Evolutionary conservation across 305 asterid species (phyloP), one percentile per base, ranked within the genome.

Genomic region (Fraxinus sp.): DNA sequence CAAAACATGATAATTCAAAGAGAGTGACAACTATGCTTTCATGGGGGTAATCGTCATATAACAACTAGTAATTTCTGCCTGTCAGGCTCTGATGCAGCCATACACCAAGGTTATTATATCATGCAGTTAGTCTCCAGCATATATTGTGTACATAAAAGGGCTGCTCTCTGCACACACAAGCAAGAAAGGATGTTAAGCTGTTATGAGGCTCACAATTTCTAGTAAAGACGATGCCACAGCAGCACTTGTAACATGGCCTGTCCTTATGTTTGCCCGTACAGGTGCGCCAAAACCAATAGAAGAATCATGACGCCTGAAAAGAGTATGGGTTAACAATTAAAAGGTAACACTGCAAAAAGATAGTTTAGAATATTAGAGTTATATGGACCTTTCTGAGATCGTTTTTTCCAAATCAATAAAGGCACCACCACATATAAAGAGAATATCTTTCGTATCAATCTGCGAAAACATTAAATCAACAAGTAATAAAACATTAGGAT

Each of bases 401-500:
- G 99, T 95, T 83, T 94, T 95, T 87, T 95, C 99, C 91, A 95
- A 86, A 94, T 95, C 99, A 35, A 93, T 91, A 88, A 95, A 95
- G 78, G 98, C 98, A 80, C 98, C 98, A 39, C 98, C 98, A 2
- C 98, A 95, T 87, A 95, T 92, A 82, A 95, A 95, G 86, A 95
- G 99, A 83, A 95, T 95, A 83, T 95, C 99, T 89, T 94, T 95
- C 18, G 99, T 95, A 89, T 95, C 99, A 81, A 95, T 93, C 99
- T 95, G 95, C 81, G 75, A 66, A 84, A 18, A 75, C n/a, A 43
- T 33, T 8, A 24, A 83, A 57, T 72, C 39, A 35, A 36, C 36
- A 28, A 41, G 36, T 26, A 75, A 73, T 64, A n/a, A 71, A 26
- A 57, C 10, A n/a, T 5, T 46, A 22, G 18, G 59, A 76, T 78